phyloP scores from a whole-genome alignment of 805 yeast genomes.

The Schizosaccharomyces cryophilus region DNA sequence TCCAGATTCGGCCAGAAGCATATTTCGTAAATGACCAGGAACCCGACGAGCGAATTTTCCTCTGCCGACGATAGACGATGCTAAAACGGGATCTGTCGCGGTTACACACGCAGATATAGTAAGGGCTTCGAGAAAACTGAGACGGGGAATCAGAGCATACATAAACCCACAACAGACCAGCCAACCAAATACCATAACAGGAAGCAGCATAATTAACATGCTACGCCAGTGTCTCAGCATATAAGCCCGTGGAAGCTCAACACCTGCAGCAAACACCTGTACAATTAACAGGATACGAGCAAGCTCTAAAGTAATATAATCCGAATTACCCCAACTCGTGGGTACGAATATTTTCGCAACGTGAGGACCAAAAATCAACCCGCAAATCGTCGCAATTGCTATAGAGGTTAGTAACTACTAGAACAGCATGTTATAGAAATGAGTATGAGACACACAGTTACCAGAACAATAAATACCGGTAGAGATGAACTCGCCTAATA shows the following conservation, averaged over 20 bases:
- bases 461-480: no score
- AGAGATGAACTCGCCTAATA: not conserved
- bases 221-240: conserved; percentile 67
- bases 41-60: conserved; percentile 78
- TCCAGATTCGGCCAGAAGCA: conserved; percentile 66
- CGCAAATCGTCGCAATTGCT: conserved; percentile 60
- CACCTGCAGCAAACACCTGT: conserved; percentile 85
- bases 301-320: conserved; percentile 57
- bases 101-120: conserved; percentile 71
- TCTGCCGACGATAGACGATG: conserved; percentile 86
- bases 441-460: not conserved
- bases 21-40: conserved; percentile 73
- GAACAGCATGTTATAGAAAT: not conserved
- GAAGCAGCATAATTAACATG: conserved; percentile 46
- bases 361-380: conserved; percentile 73
- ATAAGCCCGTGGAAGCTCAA: conserved; percentile 72
- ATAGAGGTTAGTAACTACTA: not conserved
- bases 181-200: conserved; percentile 86
- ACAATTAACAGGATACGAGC: conserved; percentile 62
- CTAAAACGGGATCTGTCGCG: conserved; percentile 85
- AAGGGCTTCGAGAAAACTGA: conserved; percentile 46
- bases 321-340: conserved; percentile 61
- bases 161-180: conserved; percentile 53
- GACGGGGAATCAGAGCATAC: conserved; percentile 51
- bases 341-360: conserved; percentile 69